Evolutionary conservation across 495 filamentous ascomycete genomes (phyloP).

Genomic region (Achaetomiella virescens): DNA sequence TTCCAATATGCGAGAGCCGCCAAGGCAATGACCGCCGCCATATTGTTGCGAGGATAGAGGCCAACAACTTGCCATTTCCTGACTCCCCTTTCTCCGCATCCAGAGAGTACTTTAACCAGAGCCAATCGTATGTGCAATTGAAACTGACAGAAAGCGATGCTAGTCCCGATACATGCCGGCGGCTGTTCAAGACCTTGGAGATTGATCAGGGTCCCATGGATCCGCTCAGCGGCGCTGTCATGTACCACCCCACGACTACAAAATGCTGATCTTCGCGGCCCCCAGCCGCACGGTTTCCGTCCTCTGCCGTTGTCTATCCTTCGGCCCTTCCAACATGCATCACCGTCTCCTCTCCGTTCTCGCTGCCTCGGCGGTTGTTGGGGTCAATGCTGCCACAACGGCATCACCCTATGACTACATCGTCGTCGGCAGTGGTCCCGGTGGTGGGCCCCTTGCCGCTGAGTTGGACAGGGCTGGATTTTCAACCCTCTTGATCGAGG

Average conservation of each 20-base stretch:
- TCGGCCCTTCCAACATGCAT: conserved; percentile 24
- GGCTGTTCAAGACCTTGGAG: conserved; percentile 12
- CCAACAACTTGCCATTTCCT: neutral
- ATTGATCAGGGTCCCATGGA: neutral
- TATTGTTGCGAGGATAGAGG: neutral
- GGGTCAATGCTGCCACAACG: conserved; percentile 4
- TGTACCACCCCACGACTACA: neutral
- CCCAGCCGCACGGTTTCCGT: too few species aligned
- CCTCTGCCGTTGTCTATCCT: too few species aligned
- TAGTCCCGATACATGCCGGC: neutral
- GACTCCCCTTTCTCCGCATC: neutral
- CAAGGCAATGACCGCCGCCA: conserved; percentile 18
- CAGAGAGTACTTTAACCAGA: conserved; percentile 1
- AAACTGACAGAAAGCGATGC: neutral
- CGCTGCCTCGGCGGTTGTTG: conserved; percentile 20
- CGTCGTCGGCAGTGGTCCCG: conserved; percentile 59
- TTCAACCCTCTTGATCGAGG: conserved; percentile 56
- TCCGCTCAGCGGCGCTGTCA: too few species aligned
- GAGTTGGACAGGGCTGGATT: conserved; percentile 56
- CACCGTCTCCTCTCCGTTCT: conserved; percentile 27
- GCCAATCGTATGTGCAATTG: neutral
- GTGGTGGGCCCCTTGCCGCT: conserved; percentile 57
- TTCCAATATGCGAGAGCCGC: conserved; percentile 11
- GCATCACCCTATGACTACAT: conserved; percentile 53
- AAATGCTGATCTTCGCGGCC: too few species aligned